phyloP scores from a whole-genome alignment of 495 filamentous ascomycete genomes.

The Penicillium subrubescens region DNA sequence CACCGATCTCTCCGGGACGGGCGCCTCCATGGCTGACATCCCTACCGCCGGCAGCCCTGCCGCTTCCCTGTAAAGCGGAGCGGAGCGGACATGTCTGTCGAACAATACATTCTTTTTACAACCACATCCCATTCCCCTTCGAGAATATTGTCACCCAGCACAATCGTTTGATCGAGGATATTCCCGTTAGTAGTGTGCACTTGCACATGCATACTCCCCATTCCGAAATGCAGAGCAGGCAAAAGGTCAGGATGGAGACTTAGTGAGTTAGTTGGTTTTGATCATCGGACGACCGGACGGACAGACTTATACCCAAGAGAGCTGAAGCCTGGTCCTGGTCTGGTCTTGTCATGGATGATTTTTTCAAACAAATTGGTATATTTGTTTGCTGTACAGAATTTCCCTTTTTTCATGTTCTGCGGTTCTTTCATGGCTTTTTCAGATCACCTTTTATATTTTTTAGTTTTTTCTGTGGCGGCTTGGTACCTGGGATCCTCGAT shows the following conservation, averaged over 20 bases:
- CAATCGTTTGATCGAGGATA: constrained; percentile 29
- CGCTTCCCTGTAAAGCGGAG: constrained; percentile 31
- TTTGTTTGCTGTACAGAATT: constrained; percentile 39
- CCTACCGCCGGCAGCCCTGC: constrained; percentile 29
- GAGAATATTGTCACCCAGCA: constrained; percentile 8
- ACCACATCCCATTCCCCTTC: background rate
- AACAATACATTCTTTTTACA: constrained; percentile 10
- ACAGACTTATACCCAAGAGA: too few species aligned
- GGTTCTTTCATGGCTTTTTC: constrained; percentile 21
- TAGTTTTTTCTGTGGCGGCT: constrained; percentile 32
- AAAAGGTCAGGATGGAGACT: background rate
- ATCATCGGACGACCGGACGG: background rate
- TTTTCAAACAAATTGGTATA: constrained; percentile 30
- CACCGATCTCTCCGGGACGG: constrained; percentile 76
- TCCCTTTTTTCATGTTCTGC: constrained; percentile 15
- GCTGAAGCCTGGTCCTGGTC: too few species aligned
- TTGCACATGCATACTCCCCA: background rate
- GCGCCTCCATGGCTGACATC: constrained; percentile 54
- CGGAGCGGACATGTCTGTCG: background rate
- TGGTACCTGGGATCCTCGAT: constrained; percentile 36
- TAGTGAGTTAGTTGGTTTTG: constrained; percentile 1
- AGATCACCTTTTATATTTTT: constrained; percentile 18
- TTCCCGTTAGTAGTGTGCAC: background rate
- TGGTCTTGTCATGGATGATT: constrained; percentile 9
- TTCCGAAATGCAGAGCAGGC: constrained; percentile 10